These are phyloP conservation scores for Suhomyces panamericanus DNA, from an alignment of 1,139 yeast species.

Conservation along the genomic window DNA sequence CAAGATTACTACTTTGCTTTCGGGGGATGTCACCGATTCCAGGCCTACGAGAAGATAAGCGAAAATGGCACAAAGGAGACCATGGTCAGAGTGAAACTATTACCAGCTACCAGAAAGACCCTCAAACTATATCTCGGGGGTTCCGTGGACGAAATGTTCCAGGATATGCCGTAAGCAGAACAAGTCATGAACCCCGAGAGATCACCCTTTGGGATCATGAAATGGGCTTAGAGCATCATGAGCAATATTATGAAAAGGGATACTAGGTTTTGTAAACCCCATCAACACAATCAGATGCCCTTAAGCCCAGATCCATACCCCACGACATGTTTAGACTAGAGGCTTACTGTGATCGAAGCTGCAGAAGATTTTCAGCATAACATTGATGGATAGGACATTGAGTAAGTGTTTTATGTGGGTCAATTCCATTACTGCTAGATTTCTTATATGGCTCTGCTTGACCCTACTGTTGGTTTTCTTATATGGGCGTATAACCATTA, in stretches of 20 bases:
- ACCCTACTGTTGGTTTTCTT: no score
- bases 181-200: not conserved
- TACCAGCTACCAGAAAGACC: slow-evolving; percentile 69
- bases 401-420: no score
- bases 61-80: slow-evolving; percentile 29
- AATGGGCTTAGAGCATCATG: not conserved
- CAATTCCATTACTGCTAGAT: no score
- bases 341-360: no score
- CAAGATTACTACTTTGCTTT: slow-evolving; percentile 69
- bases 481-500: no score
- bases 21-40: slow-evolving; percentile 84
- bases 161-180: slow-evolving; percentile 15
- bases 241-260: not conserved
- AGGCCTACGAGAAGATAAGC: slow-evolving; percentile 60
- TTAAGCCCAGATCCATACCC: not conserved
- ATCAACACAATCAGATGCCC: not conserved
- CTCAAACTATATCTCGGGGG: slow-evolving; percentile 63
- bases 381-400: no score
- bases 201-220: not conserved
- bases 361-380: no score
- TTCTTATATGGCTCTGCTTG: no score
- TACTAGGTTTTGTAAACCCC: no score
- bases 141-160: slow-evolving; percentile 59
- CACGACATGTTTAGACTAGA: no score
- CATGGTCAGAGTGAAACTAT: slow-evolving; percentile 60